phyloP scores from a whole-genome alignment of 2,329 filamentous ascomycete genomes.

The Periconia digitata region DNA sequence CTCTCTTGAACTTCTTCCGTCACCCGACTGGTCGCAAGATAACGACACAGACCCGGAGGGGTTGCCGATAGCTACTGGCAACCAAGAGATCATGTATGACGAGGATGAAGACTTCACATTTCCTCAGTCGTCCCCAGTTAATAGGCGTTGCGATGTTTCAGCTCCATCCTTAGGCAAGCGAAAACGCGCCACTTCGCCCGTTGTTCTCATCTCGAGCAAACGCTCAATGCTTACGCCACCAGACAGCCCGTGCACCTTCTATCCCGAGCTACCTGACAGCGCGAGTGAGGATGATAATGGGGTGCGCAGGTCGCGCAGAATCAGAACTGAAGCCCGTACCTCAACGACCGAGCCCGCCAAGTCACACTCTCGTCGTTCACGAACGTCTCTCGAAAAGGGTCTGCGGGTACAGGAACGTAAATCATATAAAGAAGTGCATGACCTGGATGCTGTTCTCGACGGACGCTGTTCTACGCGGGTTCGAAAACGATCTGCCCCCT shows the following conservation, averaged over 20 bases:
- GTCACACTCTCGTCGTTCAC: conserved; percentile 14
- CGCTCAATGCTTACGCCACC: conserved; percentile 19
- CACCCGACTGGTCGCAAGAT: conserved; percentile 28
- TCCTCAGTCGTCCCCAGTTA: conserved; percentile 30
- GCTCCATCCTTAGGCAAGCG: conserved; percentile 24
- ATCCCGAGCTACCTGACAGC: conserved; percentile 18
- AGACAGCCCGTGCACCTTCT: conserved; percentile 16
- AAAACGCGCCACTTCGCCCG: conserved; percentile 25
- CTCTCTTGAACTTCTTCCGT: conserved; percentile 26
- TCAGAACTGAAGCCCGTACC: conserved; percentile 11
- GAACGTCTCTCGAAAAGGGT: conserved; percentile 15
- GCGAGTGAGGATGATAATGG: conserved; percentile 10
- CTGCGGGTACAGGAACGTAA: conserved; percentile 19
- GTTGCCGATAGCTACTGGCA: conserved; percentile 1
- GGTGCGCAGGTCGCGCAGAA: conserved; percentile 12
- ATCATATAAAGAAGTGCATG: conserved; percentile 11
- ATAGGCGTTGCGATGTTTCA: conserved; percentile 8
- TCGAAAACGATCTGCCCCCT: too few species aligned
- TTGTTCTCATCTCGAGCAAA: conserved; percentile 30
- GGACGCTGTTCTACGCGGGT: not conserved
- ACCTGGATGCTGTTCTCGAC: not conserved
- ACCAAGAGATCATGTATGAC: conserved; percentile 14
- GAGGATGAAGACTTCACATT: conserved; percentile 17
- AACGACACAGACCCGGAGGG: conserved; percentile 7
- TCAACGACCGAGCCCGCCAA: conserved; percentile 1